A percentile compares a stretch with the other conserved stretches of the same genome.
phyloP scores from a whole-genome alignment of 2,329 filamentous ascomycete genomes.

The Diplodia intermedia region DNA sequence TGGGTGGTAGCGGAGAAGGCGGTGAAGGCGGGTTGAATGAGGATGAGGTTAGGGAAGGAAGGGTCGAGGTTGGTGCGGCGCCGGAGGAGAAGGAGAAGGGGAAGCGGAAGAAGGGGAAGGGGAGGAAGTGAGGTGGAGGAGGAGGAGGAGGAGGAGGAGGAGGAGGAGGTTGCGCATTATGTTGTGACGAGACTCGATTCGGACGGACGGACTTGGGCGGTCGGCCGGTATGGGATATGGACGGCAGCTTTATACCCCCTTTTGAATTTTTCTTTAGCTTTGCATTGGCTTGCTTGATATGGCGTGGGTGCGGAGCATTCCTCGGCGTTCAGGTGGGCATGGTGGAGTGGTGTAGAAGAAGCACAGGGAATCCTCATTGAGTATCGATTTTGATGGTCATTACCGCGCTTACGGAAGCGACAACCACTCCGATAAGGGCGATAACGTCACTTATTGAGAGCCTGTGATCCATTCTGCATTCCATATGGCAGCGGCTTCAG shows the following conservation, averaged over 20 bases:
- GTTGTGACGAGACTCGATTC: not conserved
- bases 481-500: too few species aligned
- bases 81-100: constrained; percentile 39
- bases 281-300: not conserved
- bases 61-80: constrained; percentile 41
- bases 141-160: not conserved
- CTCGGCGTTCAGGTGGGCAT: too few species aligned
- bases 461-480: too few species aligned
- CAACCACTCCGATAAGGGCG: too few species aligned
- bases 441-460: too few species aligned
- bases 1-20: constrained; percentile 63
- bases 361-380: too few species aligned
- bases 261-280: not conserved
- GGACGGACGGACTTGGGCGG: not conserved
- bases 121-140: constrained; percentile 20
- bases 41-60: constrained; percentile 46
- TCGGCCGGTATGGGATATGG: not conserved
- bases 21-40: constrained; percentile 72
- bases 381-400: too few species aligned
- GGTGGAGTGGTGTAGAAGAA: too few species aligned
- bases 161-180: not conserved
- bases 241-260: not conserved
- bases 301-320: not conserved
- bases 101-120: constrained; percentile 40
- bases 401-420: too few species aligned